A percentile compares a stretch with the other conserved stretches of the same genome.
These are phyloP conservation scores for Colletotrichum salicis DNA, from an alignment of 2,329 filamentous ascomycete genomes.

Conservation along the genomic window DNA sequence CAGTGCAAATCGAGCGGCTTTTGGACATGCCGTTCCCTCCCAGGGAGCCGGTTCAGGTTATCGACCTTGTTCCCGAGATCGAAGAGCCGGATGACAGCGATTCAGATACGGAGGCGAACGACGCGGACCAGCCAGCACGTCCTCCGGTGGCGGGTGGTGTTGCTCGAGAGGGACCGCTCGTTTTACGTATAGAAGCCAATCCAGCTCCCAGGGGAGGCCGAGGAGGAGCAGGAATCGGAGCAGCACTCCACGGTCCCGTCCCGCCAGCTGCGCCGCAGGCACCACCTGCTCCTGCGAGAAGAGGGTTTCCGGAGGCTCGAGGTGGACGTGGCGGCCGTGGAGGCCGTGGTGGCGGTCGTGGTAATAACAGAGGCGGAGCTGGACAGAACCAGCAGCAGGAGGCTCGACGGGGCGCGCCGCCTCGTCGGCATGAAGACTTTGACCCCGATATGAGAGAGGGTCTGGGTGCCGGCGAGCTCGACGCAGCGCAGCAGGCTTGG, in stretches of 20 bases:
- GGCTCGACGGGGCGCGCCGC: conserved; percentile 35
- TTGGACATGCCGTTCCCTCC: conserved; percentile 24
- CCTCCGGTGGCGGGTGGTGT: conserved; percentile 51
- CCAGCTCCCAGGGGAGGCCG: conserved; percentile 43
- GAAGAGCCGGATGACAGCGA: conserved; percentile 48
- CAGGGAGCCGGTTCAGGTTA: conserved; percentile 17
- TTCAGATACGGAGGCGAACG: conserved; percentile 42
- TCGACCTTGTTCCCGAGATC: conserved; percentile 40
- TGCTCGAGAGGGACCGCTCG: conserved; percentile 67
- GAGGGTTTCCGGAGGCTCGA: conserved; percentile 29
- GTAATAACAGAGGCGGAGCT: conserved; percentile 41
- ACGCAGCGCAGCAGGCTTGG: conserved; percentile 62
- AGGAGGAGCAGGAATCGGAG: conserved; percentile 25
- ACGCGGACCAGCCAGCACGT: conserved; percentile 39
- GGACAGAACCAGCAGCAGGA: conserved; percentile 41
- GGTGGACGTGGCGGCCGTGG: conserved; percentile 43
- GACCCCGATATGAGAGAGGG: neutral
- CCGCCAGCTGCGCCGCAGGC: conserved; percentile 45
- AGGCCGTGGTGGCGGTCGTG: neutral
- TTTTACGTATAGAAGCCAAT: conserved; percentile 62
- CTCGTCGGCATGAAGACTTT: conserved; percentile 22
- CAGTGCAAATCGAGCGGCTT: neutral
- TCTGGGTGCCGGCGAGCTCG: conserved; percentile 46
- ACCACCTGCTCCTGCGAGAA: conserved; percentile 40
- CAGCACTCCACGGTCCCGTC: conserved; percentile 32